Base-by-base conservation (phyloP, 2,329 filamentous ascomycete genomes). In the Thielaviopsis populi region DNA sequence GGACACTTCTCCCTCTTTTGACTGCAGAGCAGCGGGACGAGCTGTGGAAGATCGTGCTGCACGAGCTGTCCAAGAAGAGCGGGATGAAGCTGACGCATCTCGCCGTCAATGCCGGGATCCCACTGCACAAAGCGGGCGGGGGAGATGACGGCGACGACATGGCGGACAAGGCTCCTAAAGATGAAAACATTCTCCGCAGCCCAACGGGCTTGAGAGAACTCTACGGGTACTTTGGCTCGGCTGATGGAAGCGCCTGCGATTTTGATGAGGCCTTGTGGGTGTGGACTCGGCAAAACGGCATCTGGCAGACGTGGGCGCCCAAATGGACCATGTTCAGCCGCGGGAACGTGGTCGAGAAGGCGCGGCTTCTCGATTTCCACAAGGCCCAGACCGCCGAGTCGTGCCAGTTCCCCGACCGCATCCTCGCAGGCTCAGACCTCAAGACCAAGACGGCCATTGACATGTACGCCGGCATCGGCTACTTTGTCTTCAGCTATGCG, bases 241-340 rank as follows among this genome's bases (percentile, higher is more conserved):
- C 73, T 0, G n/a, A 66, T 1, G 53, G 69, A 60, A 24, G 64
- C 1, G 53, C 63, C 0, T 62, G 37, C 40, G 86, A 92, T 70
- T 87, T 95, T 65, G 72, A 77, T 0, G 65, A 72, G 0, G 86
- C 90, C 0, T 83, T 95, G 67, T 97, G 92, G 92, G 87, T 88
- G 0, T 81, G 79, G 13, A 85, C 87, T 3, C 83, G 80, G 62
- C 91, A 96, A 72, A 89, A 90, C 70, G 87, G 86, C 1, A 87
- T 97, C 65, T 74, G 77, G 42, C 92, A 97, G 75, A 85, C 81
- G 1, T 97, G 91, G 91, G 88, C 91, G 0, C 92, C 92, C 15
- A 75, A 85, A 0, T 91, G 90, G 79, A 95, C 91, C 30, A 96
- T 96, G 91, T 97, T 97, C 73, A 91, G 87, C 67, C 82, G 91